Conservation (phyloP, 306 rosid genomes). For the Macrotyloma uniflorum region DNA sequence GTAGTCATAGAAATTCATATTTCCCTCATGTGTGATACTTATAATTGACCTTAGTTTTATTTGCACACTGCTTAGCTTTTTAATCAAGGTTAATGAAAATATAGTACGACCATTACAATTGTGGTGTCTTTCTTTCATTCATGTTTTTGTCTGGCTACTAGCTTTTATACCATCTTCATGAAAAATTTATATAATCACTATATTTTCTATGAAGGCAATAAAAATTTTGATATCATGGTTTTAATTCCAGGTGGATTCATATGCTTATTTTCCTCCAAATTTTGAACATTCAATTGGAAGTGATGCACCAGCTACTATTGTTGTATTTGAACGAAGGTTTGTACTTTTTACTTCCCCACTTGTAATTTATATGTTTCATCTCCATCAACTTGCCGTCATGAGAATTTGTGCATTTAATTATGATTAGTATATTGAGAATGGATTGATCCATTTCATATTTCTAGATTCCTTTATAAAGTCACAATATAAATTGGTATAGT, state of each 20-base stretch:
- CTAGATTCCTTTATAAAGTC: conserved; percentile 29
- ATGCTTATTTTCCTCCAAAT: conserved; percentile 82
- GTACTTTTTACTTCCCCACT: conserved; percentile 31
- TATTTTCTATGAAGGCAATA: background rate
- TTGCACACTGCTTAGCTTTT: background rate
- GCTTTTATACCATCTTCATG: conserved; percentile 1
- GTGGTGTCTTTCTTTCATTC: background rate
- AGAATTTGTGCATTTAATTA: conserved; percentile 29
- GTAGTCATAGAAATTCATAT: conserved; percentile 4
- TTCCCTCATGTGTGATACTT: background rate
- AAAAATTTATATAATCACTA: conserved; percentile 15
- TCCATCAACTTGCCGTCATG: conserved; percentile 25
- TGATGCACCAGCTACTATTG: conserved; percentile 66
- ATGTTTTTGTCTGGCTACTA: background rate
- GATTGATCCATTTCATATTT: conserved; percentile 28
- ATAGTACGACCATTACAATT: conserved; percentile 1
- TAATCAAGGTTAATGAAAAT: conserved; percentile 2
- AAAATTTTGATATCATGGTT: conserved; percentile 31
- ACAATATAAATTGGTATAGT: background rate
- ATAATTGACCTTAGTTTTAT: background rate
- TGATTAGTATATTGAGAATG: conserved; percentile 22
- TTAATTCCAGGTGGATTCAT: conserved; percentile 77
- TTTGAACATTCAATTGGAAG: conserved; percentile 67
- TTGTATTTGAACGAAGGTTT: conserved; percentile 88
- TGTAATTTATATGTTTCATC: conserved; percentile 22